A percentile compares a stretch with the other conserved stretches of the same genome.
Evolutionary conservation across 2,329 filamentous ascomycete species (phyloP).

Genomic region (Chaetomium sp.): DNA sequence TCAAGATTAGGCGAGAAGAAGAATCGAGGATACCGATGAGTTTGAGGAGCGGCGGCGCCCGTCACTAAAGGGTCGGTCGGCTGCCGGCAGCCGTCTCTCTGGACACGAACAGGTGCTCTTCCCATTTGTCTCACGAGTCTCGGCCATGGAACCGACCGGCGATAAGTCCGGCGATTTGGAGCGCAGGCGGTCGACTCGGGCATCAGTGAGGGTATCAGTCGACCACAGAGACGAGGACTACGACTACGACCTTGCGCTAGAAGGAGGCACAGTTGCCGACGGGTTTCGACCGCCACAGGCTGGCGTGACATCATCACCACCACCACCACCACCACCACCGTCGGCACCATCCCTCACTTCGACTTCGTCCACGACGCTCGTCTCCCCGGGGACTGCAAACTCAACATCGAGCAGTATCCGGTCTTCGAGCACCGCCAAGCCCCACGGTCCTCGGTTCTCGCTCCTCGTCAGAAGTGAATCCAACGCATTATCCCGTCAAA

Average conservation of each 20-base stretch:
- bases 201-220: slow-evolving; percentile 35
- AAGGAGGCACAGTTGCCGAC: slow-evolving; percentile 45
- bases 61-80: slow-evolving; percentile 17
- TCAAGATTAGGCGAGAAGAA: too few species aligned
- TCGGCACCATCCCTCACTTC: slow-evolving; percentile 23
- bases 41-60: slow-evolving; percentile 10
- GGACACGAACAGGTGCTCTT: neutral
- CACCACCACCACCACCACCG: slow-evolving; percentile 6
- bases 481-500: slow-evolving; percentile 21
- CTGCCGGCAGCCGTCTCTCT: slow-evolving; percentile 9
- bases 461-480: slow-evolving; percentile 38
- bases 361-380: slow-evolving; percentile 19
- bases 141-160: slow-evolving; percentile 37
- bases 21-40: slow-evolving; percentile 12
- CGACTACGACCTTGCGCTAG: slow-evolving; percentile 36
- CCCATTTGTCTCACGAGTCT: neutral
- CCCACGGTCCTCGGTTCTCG: slow-evolving; percentile 42
- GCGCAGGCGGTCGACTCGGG: slow-evolving; percentile 38
- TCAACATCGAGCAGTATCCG: slow-evolving; percentile 33
- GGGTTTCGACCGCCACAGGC: slow-evolving; percentile 40
- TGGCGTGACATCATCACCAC: neutral
- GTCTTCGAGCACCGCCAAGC: slow-evolving; percentile 49
- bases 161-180: slow-evolving; percentile 36
- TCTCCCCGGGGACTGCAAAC: slow-evolving; percentile 14
- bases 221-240: slow-evolving; percentile 38